Percentiles rank a stretch among this genome's conserved stretches.
These are phyloP conservation scores for Penicillium flavigenum DNA, from an alignment of 495 filamentous ascomycete species.

Conservation along the genomic window DNA sequence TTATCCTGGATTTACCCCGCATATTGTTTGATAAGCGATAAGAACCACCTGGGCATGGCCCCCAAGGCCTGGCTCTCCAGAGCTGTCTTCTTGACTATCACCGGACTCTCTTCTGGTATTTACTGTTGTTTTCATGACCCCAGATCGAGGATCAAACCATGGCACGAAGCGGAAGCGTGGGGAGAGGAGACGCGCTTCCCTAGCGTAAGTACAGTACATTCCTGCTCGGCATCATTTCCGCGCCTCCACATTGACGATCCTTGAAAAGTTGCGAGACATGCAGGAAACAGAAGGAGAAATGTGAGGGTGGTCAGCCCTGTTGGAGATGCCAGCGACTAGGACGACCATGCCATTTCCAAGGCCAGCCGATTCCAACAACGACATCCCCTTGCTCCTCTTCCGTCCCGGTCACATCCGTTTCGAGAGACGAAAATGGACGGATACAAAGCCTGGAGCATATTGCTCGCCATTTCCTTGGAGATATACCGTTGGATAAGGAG, in stretches of 20 bases:
- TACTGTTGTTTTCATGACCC: neutral
- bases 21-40: neutral
- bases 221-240: neutral
- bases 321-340: conserved; percentile 44
- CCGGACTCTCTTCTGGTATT: neutral
- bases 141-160: neutral
- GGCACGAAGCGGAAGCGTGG: conserved; percentile 17
- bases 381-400: conserved; percentile 21
- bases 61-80: neutral
- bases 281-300: conserved; percentile 47
- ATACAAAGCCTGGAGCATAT: conserved; percentile 19
- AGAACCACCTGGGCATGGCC: no score
- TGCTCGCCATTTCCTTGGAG: conserved; percentile 22
- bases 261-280: conserved; percentile 42
- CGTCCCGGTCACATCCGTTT: neutral
- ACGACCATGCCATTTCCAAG: conserved; percentile 42
- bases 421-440: neutral
- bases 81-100: neutral
- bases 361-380: conserved; percentile 29
- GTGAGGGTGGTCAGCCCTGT: conserved; percentile 48
- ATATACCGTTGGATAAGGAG: conserved; percentile 20
- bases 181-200: conserved; percentile 13
- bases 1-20: neutral
- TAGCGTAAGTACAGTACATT: conserved; percentile 14
- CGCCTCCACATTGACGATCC: neutral